Percentiles rank a stretch among this genome's conserved stretches.
phyloP scores from a whole-genome alignment of 2,329 filamentous ascomycete genomes.

The Pseudomassariella vexata region DNA sequence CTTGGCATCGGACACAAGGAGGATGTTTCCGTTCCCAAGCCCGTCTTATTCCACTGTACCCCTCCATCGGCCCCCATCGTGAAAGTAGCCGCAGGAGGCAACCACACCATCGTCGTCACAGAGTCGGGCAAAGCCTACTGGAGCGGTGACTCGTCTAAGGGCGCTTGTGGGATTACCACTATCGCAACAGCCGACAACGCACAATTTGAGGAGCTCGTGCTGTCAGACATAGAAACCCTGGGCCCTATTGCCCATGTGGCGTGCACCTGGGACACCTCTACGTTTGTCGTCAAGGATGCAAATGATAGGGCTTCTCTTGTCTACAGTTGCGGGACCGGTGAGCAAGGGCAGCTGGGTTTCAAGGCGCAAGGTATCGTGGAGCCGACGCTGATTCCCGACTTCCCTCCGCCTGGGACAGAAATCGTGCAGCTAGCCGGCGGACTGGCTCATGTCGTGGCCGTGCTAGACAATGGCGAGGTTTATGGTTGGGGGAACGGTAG shows the following conservation, averaged over 20 bases:
- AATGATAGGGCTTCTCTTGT: constrained; percentile 40
- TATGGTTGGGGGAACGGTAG: constrained; percentile 87
- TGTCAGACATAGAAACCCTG: constrained; percentile 23
- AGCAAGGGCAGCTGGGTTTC: constrained; percentile 66
- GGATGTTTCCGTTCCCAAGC: constrained; percentile 63
- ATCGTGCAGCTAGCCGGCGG: constrained; percentile 64
- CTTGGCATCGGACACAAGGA: constrained; percentile 66
- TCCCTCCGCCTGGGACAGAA: constrained; percentile 55
- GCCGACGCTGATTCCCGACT: constrained; percentile 45
- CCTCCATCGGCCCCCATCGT: constrained; percentile 28
- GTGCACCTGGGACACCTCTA: constrained; percentile 74
- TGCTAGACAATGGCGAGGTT: constrained; percentile 69
- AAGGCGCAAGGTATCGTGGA: constrained; percentile 7
- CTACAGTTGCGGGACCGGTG: constrained; percentile 60
- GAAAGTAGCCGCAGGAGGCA: constrained; percentile 62
- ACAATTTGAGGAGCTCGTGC: constrained; percentile 33
- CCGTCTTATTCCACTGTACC: constrained; percentile 48
- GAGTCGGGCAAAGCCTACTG: constrained; percentile 54
- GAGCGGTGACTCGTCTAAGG: constrained; percentile 53
- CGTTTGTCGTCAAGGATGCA: constrained; percentile 48
- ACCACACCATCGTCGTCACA: constrained; percentile 76
- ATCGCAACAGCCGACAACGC: constrained; percentile 18
- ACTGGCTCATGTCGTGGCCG: constrained; percentile 70
- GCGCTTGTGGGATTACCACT: constrained; percentile 45
- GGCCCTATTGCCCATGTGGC: constrained; percentile 42